Percentiles rank a stretch among this genome's conserved stretches.
phyloP scores from a whole-genome alignment of 805 yeast genomes.

The Yarrowia sp. region DNA sequence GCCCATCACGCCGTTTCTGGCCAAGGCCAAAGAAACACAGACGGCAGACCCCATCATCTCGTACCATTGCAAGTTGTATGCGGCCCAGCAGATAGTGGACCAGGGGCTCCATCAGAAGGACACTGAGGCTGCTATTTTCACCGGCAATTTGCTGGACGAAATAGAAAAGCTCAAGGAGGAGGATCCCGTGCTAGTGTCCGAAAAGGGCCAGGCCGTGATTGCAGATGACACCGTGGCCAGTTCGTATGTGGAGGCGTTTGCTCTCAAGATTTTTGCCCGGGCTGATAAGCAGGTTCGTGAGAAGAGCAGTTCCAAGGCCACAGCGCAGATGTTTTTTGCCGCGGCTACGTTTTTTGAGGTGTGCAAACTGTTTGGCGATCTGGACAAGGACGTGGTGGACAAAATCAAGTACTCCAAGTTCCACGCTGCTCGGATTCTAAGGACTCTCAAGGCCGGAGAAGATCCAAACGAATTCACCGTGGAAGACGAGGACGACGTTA shows the following conservation, averaged over 20 bases:
- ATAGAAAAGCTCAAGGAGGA: constrained; percentile 56
- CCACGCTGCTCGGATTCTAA: constrained; percentile 57
- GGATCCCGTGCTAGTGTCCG: constrained; percentile 40
- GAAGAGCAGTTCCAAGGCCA: constrained; percentile 44
- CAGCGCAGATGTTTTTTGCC: constrained; percentile 53
- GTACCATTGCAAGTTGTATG: constrained; percentile 68
- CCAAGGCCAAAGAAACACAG: constrained; percentile 47
- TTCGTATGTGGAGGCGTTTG: constrained; percentile 55
- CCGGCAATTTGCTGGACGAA: constrained; percentile 60
- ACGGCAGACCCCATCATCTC: constrained; percentile 62
- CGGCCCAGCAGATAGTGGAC: constrained; percentile 66
- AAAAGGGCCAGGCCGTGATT: constrained; percentile 47
- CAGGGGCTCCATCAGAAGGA: constrained; percentile 56
- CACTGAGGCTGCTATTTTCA: constrained; percentile 55
- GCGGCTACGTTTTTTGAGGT: constrained; percentile 53
- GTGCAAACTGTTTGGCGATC: constrained; percentile 41
- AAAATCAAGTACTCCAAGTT: constrained; percentile 60
- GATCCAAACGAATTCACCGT: constrained; percentile 56
- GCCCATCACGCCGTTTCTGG: constrained; percentile 33
- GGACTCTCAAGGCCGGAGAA: constrained; percentile 46
- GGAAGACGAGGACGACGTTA: constrained; percentile 29
- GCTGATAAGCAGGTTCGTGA: constrained; percentile 49
- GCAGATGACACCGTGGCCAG: constrained; percentile 57
- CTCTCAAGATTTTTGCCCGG: constrained; percentile 54
- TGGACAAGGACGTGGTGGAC: constrained; percentile 38